Evolutionary conservation across 2,329 filamentous ascomycete genomes (phyloP), one percentile per base, ranked within the genome.

Genomic region (Gaeumannomyces tritici): DNA sequence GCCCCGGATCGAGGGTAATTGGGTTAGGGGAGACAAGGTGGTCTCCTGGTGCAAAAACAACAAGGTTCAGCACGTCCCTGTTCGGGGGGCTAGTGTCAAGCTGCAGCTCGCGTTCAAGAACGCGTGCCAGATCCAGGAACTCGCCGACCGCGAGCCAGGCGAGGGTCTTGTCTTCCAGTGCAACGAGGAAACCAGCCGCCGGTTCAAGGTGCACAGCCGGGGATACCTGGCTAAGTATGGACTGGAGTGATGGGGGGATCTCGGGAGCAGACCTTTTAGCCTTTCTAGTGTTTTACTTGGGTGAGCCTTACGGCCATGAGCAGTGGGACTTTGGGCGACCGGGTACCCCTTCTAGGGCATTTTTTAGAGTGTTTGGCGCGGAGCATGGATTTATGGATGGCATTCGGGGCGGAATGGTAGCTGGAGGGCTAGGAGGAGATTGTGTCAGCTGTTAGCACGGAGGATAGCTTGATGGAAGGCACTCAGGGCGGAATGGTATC

Each of bases 41-140:
- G 1, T 31, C 28, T 29, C 18, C 7, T 61, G 60, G 60, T 61
- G 60, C 31, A 26, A 28, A 7, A 18, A 35, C 21, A 67, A 57
- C 57, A 64, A 67, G 42, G 65, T 69, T 55, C 58, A 61, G 1
- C 66, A 68, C 15, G 69, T 63, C 0, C 69, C 68, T 5, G 21
- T 69, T 26, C 27, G 66, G 29, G 12, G 28, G 2, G 35, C 55
- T 13, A 64, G 64, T 42, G 66, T 66, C 1, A 55, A 61, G 69
- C 59, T 28, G 28, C 55, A 57, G n/a, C n/a, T 61, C 29, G 47
- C 24, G 2, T 26, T 63, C 15, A 24, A 54, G 9, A 7, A 42
- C 8, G 55, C 42, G 6, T 56, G 57, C 4, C 33, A 47, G 35
- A 29, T 27, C n/a, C 24, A 35, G n/a, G 7, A 6, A 3, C 61